These are phyloP conservation scores for Apiotrichum veenhuisii DNA, from an alignment of 1,284 basidiomycete genomes.

Conservation along the genomic window DNA sequence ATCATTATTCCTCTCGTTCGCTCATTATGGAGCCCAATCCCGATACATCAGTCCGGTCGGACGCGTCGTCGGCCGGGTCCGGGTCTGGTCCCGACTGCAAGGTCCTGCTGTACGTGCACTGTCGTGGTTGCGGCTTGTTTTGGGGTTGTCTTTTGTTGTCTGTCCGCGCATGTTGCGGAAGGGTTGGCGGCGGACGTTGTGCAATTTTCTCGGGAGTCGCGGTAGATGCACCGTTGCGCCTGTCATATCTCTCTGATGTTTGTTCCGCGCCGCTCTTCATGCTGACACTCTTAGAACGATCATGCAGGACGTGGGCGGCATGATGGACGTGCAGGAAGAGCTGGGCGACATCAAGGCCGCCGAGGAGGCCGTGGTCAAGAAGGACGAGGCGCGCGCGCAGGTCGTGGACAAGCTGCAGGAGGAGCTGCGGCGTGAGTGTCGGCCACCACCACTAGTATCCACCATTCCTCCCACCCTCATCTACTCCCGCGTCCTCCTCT, in stretches of 20 bases:
- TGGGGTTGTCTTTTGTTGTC: too few relatives aligned
- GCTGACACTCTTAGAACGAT: slow-evolving; percentile 20
- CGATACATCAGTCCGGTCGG: not conserved
- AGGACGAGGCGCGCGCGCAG: slow-evolving; percentile 26
- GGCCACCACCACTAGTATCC: not conserved
- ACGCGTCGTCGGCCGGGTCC: not conserved
- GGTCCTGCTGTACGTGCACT: not conserved
- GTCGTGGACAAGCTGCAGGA: slow-evolving; percentile 26
- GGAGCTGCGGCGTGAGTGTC: slow-evolving; percentile 32
- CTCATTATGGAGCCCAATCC: not conserved
- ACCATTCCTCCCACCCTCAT: not conserved
- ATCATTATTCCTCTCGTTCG: too few relatives aligned
- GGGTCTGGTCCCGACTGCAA: not conserved
- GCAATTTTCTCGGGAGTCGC: too few relatives aligned
- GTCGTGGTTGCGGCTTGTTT: too few relatives aligned
- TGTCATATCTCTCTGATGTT: too few relatives aligned
- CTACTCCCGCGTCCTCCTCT: not conserved
- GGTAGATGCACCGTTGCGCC: too few relatives aligned
- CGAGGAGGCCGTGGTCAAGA: slow-evolving; percentile 33
- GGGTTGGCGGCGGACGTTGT: too few relatives aligned
- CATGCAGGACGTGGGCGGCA: slow-evolving; percentile 27
- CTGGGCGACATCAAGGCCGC: slow-evolving; percentile 32
- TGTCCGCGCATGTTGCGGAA: too few relatives aligned
- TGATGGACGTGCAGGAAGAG: slow-evolving; percentile 33
- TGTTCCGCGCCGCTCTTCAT: not conserved